phyloP scores from a whole-genome alignment of 2,329 filamentous ascomycete species.

The Chalara sp. region DNA sequence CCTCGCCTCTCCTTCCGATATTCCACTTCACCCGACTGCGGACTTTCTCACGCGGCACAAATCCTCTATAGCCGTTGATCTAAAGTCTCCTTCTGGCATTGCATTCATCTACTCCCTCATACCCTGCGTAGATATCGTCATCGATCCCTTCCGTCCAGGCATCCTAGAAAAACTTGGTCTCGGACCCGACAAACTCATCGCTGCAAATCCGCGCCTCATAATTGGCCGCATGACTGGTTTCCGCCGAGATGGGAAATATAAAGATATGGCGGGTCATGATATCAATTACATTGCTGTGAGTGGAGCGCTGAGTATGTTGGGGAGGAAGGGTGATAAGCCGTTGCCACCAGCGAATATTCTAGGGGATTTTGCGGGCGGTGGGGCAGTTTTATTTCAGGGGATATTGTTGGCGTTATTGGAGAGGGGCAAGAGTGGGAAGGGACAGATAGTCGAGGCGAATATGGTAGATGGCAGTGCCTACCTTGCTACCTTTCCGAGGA shows the following conservation, averaged over 20 bases:
- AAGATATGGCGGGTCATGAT: conserved; percentile 85
- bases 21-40: conserved; percentile 39
- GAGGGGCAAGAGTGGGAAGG: conserved; percentile 55
- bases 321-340: conserved; percentile 61
- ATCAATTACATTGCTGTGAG: conserved; percentile 94
- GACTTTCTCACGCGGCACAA: conserved; percentile 81
- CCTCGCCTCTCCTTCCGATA: conserved; percentile 27
- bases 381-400: conserved; percentile 73
- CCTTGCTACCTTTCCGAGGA: conserved; percentile 69
- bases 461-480: conserved; percentile 91
- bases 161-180: conserved; percentile 82
- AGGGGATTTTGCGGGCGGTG: conserved; percentile 87
- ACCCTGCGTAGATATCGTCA: conserved; percentile 64
- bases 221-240: conserved; percentile 88
- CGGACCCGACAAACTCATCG: conserved; percentile 58
- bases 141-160: conserved; percentile 89
- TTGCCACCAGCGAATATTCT: conserved; percentile 78
- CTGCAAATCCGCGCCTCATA: conserved; percentile 67
- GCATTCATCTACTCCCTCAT: conserved; percentile 61
- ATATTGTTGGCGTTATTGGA: conserved; percentile 73
- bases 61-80: conserved; percentile 69
- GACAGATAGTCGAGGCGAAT: conserved; percentile 90
- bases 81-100: conserved; percentile 61
- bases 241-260: conserved; percentile 77
- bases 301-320: conserved; percentile 71